Conservation (phyloP, 2,329 filamentous ascomycete genomes). For the Stagonosporopsis vannaccii region DNA sequence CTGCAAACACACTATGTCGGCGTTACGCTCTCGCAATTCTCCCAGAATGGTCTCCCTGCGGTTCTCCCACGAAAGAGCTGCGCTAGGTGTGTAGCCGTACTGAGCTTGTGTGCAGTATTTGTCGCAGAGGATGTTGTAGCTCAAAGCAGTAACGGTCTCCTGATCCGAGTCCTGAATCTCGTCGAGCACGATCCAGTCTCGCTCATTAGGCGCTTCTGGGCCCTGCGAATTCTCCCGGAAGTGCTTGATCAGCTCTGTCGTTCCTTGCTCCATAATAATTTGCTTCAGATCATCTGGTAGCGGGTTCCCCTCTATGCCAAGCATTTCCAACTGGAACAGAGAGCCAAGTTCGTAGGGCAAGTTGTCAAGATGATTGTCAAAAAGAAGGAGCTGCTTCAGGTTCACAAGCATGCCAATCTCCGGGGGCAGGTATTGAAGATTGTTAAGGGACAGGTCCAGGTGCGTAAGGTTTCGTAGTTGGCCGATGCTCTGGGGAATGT, state of each 20-base stretch:
- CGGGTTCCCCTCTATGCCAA: slow-evolving; percentile 93
- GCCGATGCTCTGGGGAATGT: slow-evolving; percentile 82
- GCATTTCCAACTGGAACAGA: slow-evolving; percentile 83
- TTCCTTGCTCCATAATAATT: slow-evolving; percentile 86
- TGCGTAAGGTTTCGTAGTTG: slow-evolving; percentile 80
- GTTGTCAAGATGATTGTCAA: slow-evolving; percentile 85
- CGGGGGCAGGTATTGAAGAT: slow-evolving; percentile 79
- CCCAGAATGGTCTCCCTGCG: slow-evolving; percentile 82
- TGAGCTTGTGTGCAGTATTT: slow-evolving; percentile 84
- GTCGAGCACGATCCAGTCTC: slow-evolving; percentile 78
- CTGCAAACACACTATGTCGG: slow-evolving; percentile 91
- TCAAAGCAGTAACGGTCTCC: slow-evolving; percentile 82
- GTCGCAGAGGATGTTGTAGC: slow-evolving; percentile 96
- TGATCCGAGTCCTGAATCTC: slow-evolving; percentile 59
- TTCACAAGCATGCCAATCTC: slow-evolving; percentile 98
- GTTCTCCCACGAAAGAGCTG: slow-evolving; percentile 85
- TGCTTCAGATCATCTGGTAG: slow-evolving; percentile 78
- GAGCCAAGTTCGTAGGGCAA: slow-evolving; percentile 89
- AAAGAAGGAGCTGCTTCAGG: slow-evolving; percentile 82
- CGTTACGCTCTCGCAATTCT: slow-evolving; percentile 78
- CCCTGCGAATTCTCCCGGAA: slow-evolving; percentile 85
- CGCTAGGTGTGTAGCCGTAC: slow-evolving; percentile 89
- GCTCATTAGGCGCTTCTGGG: slow-evolving; percentile 76
- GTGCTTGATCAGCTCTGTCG: slow-evolving; percentile 80
- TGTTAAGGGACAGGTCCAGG: slow-evolving; percentile 89